These are phyloP conservation scores for Eutypella sp. DNA, from an alignment of 2,329 filamentous ascomycete genomes.

Conservation along the genomic window DNA sequence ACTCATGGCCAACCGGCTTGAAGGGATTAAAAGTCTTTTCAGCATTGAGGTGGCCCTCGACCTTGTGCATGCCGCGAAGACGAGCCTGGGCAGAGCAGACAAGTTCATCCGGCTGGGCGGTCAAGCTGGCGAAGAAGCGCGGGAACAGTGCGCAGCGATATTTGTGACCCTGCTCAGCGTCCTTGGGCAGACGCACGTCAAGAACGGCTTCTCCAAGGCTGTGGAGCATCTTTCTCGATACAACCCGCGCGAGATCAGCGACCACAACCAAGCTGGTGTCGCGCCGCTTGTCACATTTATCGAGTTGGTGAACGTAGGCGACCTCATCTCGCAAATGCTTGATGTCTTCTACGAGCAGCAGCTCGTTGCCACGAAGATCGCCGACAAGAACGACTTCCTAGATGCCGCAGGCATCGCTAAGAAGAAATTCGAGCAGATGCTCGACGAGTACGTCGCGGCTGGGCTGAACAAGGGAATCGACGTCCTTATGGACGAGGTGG, in stretches of 20 bases:
- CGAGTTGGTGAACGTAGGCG: conserved; percentile 95
- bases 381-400: conserved; percentile 90
- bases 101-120: conserved; percentile 78
- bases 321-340: conserved; percentile 97
- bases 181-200: conserved; percentile 81
- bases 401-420: conserved; percentile 90
- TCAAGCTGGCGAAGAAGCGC: conserved; percentile 74
- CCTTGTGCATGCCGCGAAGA: conserved; percentile 83
- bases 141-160: conserved; percentile 82
- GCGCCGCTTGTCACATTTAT: conserved; percentile 92
- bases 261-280: conserved; percentile 67
- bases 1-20: conserved; percentile 88
- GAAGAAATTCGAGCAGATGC: conserved; percentile 98
- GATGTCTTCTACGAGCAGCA: conserved; percentile 99
- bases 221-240: conserved; percentile 88
- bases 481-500: conserved; percentile 96
- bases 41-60: conserved; percentile 92
- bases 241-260: conserved; percentile 76
- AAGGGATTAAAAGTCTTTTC: conserved; percentile 92
- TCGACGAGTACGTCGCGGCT: conserved; percentile 92
- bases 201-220: conserved; percentile 88
- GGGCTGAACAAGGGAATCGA: conserved; percentile 97
- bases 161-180: conserved; percentile 82
- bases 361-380: conserved; percentile 73
- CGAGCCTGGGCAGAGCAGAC: conserved; percentile 78